Evolutionary conservation across 495 filamentous ascomycete species (phyloP).

Genomic region (Penicillium steckii): DNA sequence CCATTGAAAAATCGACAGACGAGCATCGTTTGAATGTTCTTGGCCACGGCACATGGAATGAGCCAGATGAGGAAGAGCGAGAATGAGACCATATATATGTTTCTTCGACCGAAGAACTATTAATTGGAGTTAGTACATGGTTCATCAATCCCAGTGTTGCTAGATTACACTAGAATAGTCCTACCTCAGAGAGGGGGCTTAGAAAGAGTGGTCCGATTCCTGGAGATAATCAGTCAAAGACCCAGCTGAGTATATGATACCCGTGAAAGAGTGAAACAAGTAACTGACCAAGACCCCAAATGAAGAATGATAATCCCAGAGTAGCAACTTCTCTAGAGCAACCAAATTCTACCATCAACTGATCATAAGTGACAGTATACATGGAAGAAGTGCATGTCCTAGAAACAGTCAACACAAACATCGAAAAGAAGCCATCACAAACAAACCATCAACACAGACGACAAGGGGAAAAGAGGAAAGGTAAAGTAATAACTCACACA

Average conservation of each 20-base stretch:
- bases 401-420: background rate
- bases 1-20: constrained; percentile 83
- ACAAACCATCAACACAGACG: background rate
- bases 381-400: constrained; percentile 87
- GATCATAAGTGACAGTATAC: constrained; percentile 84
- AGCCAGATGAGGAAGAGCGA: constrained; percentile 79
- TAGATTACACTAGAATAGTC: no score
- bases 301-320: constrained; percentile 76
- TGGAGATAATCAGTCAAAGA: constrained; percentile 20
- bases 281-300: constrained; percentile 59
- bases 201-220: constrained; percentile 72
- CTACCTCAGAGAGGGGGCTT: constrained; percentile 60
- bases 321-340: constrained; percentile 70
- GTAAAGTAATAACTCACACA: no score
- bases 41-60: constrained; percentile 83
- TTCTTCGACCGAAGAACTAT: constrained; percentile 88
- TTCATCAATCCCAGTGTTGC: background rate
- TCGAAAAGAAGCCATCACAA: background rate
- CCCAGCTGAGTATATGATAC: background rate
- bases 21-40: constrained; percentile 81
- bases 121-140: no score
- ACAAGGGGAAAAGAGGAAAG: background rate
- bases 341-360: constrained; percentile 74
- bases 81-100: constrained; percentile 81
- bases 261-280: background rate